Evolutionary conservation across 1,284 basidiomycete species (phyloP).

Genomic region (Naganishia albida): DNA sequence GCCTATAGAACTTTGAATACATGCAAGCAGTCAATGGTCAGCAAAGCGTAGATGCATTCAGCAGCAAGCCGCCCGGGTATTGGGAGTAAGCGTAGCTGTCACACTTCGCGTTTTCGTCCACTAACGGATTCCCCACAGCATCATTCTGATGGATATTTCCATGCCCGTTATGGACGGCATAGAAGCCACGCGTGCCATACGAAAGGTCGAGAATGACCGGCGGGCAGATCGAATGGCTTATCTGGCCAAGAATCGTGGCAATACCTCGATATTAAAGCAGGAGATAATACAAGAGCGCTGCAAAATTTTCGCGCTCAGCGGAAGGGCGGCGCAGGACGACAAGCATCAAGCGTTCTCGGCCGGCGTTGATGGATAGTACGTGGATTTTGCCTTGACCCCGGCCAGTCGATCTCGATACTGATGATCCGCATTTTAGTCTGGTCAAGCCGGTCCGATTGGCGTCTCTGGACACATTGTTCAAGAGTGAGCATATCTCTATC

Average conservation of each 20-base stretch:
- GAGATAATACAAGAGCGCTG: conserved; percentile 41
- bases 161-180: conserved; percentile 92
- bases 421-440: conserved; percentile 59
- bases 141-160: conserved; percentile 83
- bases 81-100: conserved; percentile 62
- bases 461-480: conserved; percentile 81
- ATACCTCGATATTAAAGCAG: conserved; percentile 37
- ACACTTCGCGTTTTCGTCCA: neutral
- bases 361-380: conserved; percentile 92
- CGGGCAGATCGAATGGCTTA: conserved; percentile 30
- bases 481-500: conserved; percentile 52
- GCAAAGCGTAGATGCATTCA: conserved; percentile 78
- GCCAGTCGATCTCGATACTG: neutral
- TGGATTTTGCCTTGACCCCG: conserved; percentile 46
- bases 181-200: conserved; percentile 79
- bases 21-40: conserved; percentile 64
- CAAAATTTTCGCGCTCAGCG: conserved; percentile 86
- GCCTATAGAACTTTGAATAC: conserved; percentile 26
- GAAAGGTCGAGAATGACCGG: conserved; percentile 69
- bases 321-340: conserved; percentile 88
- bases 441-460: conserved; percentile 91
- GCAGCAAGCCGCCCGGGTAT: conserved; percentile 61
- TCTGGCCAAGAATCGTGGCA: conserved; percentile 31
- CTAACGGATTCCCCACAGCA: conserved; percentile 57
- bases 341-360: conserved; percentile 86